Evolutionary conservation across 371 early-diverging fungal genomes (phyloP), one percentile per base, ranked within the genome.

Genomic region (Saksenaea oblongispora): DNA sequence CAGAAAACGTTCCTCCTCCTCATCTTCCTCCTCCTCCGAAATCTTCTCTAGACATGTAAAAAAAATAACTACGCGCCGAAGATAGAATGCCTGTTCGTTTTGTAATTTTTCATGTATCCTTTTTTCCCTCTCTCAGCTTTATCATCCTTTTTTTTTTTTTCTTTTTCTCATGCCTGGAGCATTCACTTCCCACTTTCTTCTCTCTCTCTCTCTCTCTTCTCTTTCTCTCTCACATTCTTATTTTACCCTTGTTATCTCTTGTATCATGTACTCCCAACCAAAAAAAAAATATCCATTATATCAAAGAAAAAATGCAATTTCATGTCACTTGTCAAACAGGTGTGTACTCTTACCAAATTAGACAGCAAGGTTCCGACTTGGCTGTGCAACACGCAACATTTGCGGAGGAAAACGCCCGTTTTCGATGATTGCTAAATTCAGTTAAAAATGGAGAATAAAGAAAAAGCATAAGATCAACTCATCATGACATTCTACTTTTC

Each of bases 281-380:
- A n/a, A n/a, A n/a, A 47, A 47, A n/a, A 22, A 18, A 47, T 47
- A 9, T 47, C 9, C 22, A 0, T 3, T 22, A 9, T 47, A 22
- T 18, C n/a, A 47, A 47, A 47, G 22, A 47, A 47, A 22, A 47
- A 47, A 22, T 47, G 51, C 22, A 17, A 47, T 47, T 22, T 47
- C 51, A 47, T 47, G 51, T 47, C 51, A 47, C 51, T 47, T 47
- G 51, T 47, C 51, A 47, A 47, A 47, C 51, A 47, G 51, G 51
- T 47, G 51, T 47, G 51, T 47, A 47, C 51, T 18, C 51, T 47
- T 47, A 22, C 51, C 51, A 22, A 47, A 47, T 47, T 47, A 22
- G 51, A 47, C 5, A 22, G 24, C 27, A 47, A 47, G 51, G 51
- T 47, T 47, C 51, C 51, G 51, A 47, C 51, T 47, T 47, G 51